These are phyloP conservation scores for Cladosporium cucumerinum DNA, from an alignment of 2,329 filamentous ascomycete genomes.

Conservation along the genomic window DNA sequence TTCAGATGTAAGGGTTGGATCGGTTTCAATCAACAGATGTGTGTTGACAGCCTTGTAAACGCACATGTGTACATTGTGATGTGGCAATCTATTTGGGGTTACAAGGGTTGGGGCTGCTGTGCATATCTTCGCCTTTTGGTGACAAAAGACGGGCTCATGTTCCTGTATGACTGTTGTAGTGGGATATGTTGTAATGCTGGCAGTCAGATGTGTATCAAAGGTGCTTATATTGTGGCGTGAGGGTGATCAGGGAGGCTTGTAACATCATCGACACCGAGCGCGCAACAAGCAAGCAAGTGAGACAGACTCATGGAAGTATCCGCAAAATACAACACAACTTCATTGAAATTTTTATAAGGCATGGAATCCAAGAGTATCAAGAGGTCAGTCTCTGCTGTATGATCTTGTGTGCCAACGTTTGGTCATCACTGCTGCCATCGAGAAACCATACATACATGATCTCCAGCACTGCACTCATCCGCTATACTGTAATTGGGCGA, in stretches of 20 bases:
- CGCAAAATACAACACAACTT: background rate
- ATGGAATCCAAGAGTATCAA: background rate
- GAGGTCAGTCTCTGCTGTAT: background rate
- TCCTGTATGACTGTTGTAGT: background rate
- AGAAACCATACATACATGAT: background rate
- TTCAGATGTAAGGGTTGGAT: background rate
- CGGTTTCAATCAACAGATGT: background rate
- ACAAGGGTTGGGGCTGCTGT: background rate
- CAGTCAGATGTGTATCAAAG: background rate
- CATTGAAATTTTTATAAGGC: background rate
- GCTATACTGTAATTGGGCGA: background rate
- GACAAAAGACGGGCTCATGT: background rate
- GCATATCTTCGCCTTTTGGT: background rate
- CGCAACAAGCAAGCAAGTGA: no score
- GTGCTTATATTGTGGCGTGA: background rate
- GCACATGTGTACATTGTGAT: no score
- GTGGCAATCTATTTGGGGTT: background rate
- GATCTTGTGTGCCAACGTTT: no score
- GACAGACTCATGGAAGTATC: background rate
- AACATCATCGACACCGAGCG: no score
- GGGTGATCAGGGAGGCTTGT: background rate
- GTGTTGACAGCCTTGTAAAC: no score
- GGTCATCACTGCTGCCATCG: background rate
- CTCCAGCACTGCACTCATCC: background rate
- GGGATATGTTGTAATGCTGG: background rate